phyloP scores from a whole-genome alignment of 768 basidiomycete species.

The Auriscalpium vulgare region DNA sequence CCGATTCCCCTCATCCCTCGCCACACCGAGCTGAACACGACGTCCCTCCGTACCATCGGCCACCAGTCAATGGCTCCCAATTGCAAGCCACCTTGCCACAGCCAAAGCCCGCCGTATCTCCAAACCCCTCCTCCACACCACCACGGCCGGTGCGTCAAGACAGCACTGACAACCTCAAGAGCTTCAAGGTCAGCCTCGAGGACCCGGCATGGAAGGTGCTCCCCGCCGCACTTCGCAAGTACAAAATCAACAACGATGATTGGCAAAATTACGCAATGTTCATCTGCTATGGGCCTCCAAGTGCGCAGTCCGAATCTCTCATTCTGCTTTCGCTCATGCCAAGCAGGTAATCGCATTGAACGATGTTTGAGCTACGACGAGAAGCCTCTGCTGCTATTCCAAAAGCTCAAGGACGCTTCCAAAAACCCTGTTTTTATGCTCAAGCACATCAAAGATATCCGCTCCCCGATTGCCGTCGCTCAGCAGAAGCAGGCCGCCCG shows the following conservation, averaged over 20 bases:
- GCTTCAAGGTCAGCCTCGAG: slow-evolving; percentile 95
- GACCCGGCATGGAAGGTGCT: slow-evolving; percentile 99
- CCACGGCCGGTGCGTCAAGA: slow-evolving; percentile 53
- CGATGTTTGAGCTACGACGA: slow-evolving; percentile 96
- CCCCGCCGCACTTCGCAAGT: slow-evolving; percentile 96
- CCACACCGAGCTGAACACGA: slow-evolving; percentile 77
- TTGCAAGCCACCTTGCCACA: slow-evolving; percentile 2
- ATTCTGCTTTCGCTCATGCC: not conserved
- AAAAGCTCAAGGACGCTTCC: slow-evolving; percentile 92
- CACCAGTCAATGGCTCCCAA: slow-evolving; percentile 3
- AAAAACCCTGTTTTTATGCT: slow-evolving; percentile 99
- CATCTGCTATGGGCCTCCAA: slow-evolving; percentile 92
- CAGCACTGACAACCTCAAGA: slow-evolving; percentile 71
- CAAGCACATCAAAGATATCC: slow-evolving; percentile 93
- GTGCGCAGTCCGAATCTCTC: slow-evolving; percentile 31
- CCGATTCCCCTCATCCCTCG: slow-evolving; percentile 73
- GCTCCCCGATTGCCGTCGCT: slow-evolving; percentile 93
- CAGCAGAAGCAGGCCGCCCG: slow-evolving; percentile 92
- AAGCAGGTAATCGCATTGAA: slow-evolving; percentile 68
- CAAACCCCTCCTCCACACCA: slow-evolving; percentile 17
- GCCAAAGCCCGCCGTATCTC: not conserved
- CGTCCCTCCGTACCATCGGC: slow-evolving; percentile 17
- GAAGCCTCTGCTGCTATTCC: slow-evolving; percentile 93
- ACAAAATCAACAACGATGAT: slow-evolving; percentile 96
- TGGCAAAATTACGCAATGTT: slow-evolving; percentile 99